phyloP scores from a whole-genome alignment of 2,329 filamentous ascomycete genomes.

The Aspergillus uvarum region DNA sequence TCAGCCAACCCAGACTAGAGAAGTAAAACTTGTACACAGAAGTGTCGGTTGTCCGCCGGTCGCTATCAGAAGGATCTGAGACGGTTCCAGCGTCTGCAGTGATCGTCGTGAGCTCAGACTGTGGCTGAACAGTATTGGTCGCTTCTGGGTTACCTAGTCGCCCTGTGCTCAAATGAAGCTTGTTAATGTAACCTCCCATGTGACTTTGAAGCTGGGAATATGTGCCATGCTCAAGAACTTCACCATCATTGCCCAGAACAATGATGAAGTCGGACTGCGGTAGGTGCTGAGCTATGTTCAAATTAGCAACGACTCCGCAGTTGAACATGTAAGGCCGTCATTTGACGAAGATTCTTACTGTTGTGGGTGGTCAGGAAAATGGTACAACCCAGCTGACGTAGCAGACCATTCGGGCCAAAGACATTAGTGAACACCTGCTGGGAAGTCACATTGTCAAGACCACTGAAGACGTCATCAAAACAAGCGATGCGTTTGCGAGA shows the following conservation, averaged over 20 bases:
- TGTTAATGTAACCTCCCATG: neutral
- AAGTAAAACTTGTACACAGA: slow-evolving; percentile 26
- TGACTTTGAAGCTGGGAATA: slow-evolving; percentile 25
- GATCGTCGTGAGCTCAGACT: neutral
- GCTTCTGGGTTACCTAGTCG: neutral
- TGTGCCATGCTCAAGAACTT: slow-evolving; percentile 38
- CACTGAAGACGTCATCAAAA: slow-evolving; percentile 45
- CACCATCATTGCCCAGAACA: slow-evolving; percentile 30
- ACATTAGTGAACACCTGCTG: slow-evolving; percentile 40
- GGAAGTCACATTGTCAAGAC: slow-evolving; percentile 42
- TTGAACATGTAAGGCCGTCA: too few relatives aligned
- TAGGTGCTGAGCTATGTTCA: slow-evolving; percentile 31
- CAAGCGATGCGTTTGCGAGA: slow-evolving; percentile 43
- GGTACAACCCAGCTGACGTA: slow-evolving; percentile 40
- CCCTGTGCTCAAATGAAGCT: neutral
- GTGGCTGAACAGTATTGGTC: neutral
- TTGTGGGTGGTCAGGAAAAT: slow-evolving; percentile 49
- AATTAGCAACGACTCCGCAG: too few relatives aligned
- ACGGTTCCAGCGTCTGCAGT: neutral
- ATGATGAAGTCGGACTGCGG: slow-evolving; percentile 45
- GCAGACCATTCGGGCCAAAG: slow-evolving; percentile 44
- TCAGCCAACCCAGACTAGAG: slow-evolving; percentile 20
- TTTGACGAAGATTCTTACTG: too few relatives aligned
- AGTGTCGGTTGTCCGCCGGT: slow-evolving; percentile 9
- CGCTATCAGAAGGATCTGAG: neutral